A percentile compares a stretch with the other conserved stretches of the same genome.
Evolutionary conservation across 2,329 filamentous ascomycete genomes (phyloP).

Genomic region (Colletotrichum plurivorum): DNA sequence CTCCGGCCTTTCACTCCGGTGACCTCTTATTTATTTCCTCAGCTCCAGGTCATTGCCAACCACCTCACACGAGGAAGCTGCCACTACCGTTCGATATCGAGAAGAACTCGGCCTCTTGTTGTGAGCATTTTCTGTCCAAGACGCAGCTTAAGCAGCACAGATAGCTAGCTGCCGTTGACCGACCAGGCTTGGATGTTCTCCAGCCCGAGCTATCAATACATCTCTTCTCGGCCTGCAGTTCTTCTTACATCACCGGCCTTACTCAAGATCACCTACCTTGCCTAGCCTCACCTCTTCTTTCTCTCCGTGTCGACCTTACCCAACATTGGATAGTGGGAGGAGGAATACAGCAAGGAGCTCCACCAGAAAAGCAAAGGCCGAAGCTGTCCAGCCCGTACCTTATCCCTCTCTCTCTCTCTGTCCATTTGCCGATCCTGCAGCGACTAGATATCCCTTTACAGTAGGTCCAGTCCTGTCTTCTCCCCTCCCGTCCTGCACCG

Average conservation of each 20-base stretch:
- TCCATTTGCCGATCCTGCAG: background rate
- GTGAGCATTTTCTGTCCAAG: too few species aligned
- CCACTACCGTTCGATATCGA: background rate
- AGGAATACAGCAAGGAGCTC: background rate
- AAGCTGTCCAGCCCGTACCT: background rate
- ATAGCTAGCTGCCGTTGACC: background rate
- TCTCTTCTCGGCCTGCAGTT: conserved; percentile 2
- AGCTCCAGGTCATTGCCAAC: background rate
- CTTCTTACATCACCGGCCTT: conserved; percentile 5
- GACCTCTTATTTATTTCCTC: background rate
- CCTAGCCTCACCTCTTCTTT: background rate
- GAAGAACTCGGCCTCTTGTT: background rate
- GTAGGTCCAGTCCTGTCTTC: conserved; percentile 17
- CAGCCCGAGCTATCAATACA: background rate
- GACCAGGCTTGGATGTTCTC: background rate
- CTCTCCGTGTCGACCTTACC: background rate
- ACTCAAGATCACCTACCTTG: conserved; percentile 15
- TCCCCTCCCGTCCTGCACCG: background rate
- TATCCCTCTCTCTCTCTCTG: background rate
- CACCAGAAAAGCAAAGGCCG: conserved; percentile 5
- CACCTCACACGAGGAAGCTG: background rate
- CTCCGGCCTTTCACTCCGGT: background rate
- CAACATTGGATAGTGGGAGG: too few species aligned
- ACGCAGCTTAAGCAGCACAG: too few species aligned
- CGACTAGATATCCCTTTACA: conserved; percentile 2